Base-by-base conservation (phyloP, 352 stramenopile species). In the Globisporangium canariense region DNA sequence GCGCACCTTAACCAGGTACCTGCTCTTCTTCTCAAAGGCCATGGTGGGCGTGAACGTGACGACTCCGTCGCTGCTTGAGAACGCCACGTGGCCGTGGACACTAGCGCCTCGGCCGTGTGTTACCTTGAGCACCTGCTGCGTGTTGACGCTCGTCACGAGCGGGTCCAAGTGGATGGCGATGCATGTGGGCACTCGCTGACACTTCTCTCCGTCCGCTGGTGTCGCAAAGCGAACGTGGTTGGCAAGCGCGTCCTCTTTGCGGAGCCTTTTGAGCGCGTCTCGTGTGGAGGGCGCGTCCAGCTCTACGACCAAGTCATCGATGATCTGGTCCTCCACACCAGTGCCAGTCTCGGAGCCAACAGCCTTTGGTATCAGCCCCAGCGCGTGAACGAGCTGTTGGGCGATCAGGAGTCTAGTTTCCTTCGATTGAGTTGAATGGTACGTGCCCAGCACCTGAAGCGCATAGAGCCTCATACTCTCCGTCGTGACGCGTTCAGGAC, bases 41-140 rank as follows among this genome's bases (percentile, higher is more conserved):
- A 82, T 61, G 0, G 72, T 72, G 14, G 75, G 75, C 10, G 60
- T 64, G 50, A 82, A 82, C 32, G 55, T 54, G 25, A 82, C 20
- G 7, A 56, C 22, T 2, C 65, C 66, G 0, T 67, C 50, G 8
- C 53, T 36, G 14, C 30, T 32, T 0, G 55, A 65, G 18, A 74
- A 82, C 9, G 32, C 36, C 25, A 62, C 55, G 22, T 67, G 46
- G 16, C 75, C 72, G 14, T 73, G 70, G 10, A 79, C 67, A 9
- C 18, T 46, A 18, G 60, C 66, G 9, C 56, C 46, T 11, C 47
- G 36, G 38, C 66, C 36, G 36, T 82, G 78, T 5, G 45, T 64
- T 13, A 82, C 67, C 40, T 76, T 79, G 47, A 82, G 40, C 16
- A 61, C 75, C 16, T 78, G 67, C 14, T 70, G 63, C 10, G 59